A percentile compares a stretch with the other conserved stretches of the same genome.
Conservation (phyloP, 2,329 filamentous ascomycete genomes). For the Tothia fuscella region DNA sequence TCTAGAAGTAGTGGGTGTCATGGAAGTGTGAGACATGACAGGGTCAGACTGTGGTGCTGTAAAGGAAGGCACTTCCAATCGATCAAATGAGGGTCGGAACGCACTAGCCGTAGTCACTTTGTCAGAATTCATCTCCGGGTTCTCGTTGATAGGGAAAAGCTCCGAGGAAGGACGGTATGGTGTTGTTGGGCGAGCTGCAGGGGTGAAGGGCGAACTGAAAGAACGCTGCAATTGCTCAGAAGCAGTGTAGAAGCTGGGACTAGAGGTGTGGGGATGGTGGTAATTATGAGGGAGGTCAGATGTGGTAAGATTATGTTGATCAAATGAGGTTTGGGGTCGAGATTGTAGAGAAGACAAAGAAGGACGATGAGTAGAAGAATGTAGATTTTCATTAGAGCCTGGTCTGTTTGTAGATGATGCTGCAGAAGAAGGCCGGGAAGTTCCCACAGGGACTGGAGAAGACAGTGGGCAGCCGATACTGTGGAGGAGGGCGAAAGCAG, state of each 20-base stretch:
- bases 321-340: too few species aligned
- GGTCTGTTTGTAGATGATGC: not conserved
- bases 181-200: not conserved
- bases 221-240: slow-evolving; percentile 3
- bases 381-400: too few species aligned
- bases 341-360: too few species aligned
- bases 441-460: slow-evolving; percentile 8
- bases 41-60: not conserved
- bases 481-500: slow-evolving; percentile 21
- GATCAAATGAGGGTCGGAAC: not conserved
- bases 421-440: not conserved
- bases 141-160: slow-evolving; percentile 8
- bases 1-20: not conserved
- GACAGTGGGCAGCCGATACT: slow-evolving; percentile 23
- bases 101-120: slow-evolving; percentile 15
- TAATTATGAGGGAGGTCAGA: too few species aligned
- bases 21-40: not conserved
- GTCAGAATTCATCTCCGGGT: slow-evolving; percentile 15
- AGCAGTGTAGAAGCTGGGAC: not conserved
- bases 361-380: too few species aligned
- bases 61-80: not conserved
- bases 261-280: not conserved
- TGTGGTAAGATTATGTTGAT: too few species aligned
- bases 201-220: slow-evolving; percentile 1
- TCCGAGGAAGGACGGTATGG: slow-evolving; percentile 4